phyloP scores from a whole-genome alignment of 805 yeast species.

The Teunomyces atbi region DNA sequence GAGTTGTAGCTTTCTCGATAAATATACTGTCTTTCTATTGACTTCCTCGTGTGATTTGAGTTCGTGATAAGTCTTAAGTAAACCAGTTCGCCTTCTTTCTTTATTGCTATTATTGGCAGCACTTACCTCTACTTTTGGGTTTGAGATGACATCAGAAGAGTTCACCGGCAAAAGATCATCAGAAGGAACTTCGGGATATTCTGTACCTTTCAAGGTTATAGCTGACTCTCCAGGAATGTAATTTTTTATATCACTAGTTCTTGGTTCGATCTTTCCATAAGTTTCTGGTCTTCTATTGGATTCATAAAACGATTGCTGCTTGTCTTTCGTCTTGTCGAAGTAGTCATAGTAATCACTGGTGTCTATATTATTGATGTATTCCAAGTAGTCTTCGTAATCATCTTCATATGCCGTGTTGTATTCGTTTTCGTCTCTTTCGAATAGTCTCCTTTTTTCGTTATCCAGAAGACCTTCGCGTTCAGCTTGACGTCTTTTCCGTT shows the following conservation, averaged over 20 bases:
- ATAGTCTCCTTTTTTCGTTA: slow-evolving; percentile 7
- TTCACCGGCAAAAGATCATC: not conserved
- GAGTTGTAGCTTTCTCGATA: slow-evolving; percentile 21
- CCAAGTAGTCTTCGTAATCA: slow-evolving; percentile 24
- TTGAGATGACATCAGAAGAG: slow-evolving; percentile 4
- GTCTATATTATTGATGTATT: slow-evolving; percentile 23
- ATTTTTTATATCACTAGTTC: slow-evolving; percentile 11
- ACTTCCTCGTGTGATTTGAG: slow-evolving; percentile 17
- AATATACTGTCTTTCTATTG: slow-evolving; percentile 20
- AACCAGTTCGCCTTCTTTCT: slow-evolving; percentile 24
- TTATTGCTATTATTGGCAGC: slow-evolving; percentile 16
- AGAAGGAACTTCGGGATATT: not conserved
- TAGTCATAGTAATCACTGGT: slow-evolving; percentile 14
- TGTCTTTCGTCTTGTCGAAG: slow-evolving; percentile 8
- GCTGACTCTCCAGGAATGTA: not conserved
- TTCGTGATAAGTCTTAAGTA: slow-evolving; percentile 14
- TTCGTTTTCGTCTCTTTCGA: slow-evolving; percentile 6
- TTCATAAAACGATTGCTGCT: not conserved
- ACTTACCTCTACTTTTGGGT: slow-evolving; percentile 11
- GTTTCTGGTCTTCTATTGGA: slow-evolving; percentile 6
- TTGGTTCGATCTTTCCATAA: slow-evolving; percentile 7
- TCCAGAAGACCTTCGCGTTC: slow-evolving; percentile 4
- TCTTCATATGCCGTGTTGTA: slow-evolving; percentile 7
- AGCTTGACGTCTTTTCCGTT: slow-evolving; percentile 7
- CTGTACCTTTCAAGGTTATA: not conserved